These are phyloP conservation scores for Leccinum variicolor DNA, from an alignment of 768 basidiomycete genomes.

Conservation along the genomic window DNA sequence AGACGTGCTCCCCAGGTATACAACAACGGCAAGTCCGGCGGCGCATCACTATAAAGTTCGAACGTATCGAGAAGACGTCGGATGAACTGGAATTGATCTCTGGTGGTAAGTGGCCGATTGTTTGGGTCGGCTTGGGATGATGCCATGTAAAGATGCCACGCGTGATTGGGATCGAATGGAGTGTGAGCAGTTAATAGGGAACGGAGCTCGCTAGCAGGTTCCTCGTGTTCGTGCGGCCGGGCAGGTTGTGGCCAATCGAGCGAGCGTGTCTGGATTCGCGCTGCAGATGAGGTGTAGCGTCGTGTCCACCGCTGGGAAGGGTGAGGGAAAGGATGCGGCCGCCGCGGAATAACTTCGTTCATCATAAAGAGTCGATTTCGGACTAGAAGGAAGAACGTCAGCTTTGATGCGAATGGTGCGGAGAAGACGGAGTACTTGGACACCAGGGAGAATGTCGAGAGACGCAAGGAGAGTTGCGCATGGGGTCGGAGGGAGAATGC, in stretches of 20 bases:
- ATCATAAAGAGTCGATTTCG: constrained; percentile 37
- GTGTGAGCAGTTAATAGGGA: constrained; percentile 14
- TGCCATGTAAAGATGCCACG: constrained; percentile 39
- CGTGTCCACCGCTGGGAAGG: constrained; percentile 19
- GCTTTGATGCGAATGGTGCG: not conserved
- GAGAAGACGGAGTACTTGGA: constrained; percentile 35
- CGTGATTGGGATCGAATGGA: constrained; percentile 35
- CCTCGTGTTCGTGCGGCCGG: constrained; percentile 5
- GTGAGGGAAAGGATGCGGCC: constrained; percentile 14
- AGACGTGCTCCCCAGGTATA: constrained; percentile 38
- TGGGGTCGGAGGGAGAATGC: constrained; percentile 6
- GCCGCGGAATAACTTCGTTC: constrained; percentile 32
- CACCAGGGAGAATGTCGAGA: constrained; percentile 47
- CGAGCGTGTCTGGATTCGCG: constrained; percentile 9
- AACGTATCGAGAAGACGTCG: constrained; percentile 20
- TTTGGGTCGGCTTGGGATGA: constrained; percentile 7
- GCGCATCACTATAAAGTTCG: constrained; percentile 12
- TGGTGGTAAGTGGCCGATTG: constrained; percentile 13
- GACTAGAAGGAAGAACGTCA: constrained; percentile 19
- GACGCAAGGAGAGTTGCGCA: constrained; percentile 45
- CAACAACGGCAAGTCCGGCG: constrained; percentile 20
- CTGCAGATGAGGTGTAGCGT: constrained; percentile 23
- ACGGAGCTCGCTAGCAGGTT: constrained; percentile 12
- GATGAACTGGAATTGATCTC: constrained; percentile 27
- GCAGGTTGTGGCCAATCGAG: constrained; percentile 5